Conservation (phyloP, 306 rosid genomes). For the Prinsepia uniflora region DNA sequence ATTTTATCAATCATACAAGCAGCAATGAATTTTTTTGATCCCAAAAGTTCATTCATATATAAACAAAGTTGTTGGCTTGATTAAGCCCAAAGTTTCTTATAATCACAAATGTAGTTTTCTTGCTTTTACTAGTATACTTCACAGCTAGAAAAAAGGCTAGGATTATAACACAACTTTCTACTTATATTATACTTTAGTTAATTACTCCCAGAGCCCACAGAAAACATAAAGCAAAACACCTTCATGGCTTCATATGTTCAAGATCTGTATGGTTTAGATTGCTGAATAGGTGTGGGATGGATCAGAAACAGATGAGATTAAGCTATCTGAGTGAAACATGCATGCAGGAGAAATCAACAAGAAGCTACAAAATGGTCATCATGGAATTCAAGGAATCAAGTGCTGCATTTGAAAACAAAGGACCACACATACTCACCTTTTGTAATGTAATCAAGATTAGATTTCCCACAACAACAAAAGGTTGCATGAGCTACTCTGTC, state of each 20-base stretch:
- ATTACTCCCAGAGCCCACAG: not conserved
- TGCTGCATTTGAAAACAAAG: slow-evolving; percentile 18
- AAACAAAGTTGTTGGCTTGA: not conserved
- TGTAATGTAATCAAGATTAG: slow-evolving; percentile 18
- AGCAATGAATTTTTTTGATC: not conserved
- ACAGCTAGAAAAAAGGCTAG: not conserved
- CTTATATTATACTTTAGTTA: not conserved
- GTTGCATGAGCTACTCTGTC: slow-evolving; percentile 22
- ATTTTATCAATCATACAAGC: not conserved
- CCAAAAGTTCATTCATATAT: not conserved
- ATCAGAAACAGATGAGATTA: not conserved
- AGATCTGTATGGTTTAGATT: not conserved
- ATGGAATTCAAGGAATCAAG: slow-evolving; percentile 21
- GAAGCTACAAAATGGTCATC: slow-evolving; percentile 25
- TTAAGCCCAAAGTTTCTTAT: not conserved
- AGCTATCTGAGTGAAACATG: slow-evolving; percentile 11
- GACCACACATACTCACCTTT: slow-evolving; percentile 38
- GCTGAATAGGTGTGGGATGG: not conserved
- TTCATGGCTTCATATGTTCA: not conserved
- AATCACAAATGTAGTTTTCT: not conserved
- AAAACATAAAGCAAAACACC: not conserved
- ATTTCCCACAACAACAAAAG: slow-evolving; percentile 30
- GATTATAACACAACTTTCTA: not conserved
- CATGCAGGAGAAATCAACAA: not conserved
- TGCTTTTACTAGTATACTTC: not conserved